Evolutionary conservation across 495 filamentous ascomycete species (phyloP).

Genomic region (Lasiosphaeria ovina): DNA sequence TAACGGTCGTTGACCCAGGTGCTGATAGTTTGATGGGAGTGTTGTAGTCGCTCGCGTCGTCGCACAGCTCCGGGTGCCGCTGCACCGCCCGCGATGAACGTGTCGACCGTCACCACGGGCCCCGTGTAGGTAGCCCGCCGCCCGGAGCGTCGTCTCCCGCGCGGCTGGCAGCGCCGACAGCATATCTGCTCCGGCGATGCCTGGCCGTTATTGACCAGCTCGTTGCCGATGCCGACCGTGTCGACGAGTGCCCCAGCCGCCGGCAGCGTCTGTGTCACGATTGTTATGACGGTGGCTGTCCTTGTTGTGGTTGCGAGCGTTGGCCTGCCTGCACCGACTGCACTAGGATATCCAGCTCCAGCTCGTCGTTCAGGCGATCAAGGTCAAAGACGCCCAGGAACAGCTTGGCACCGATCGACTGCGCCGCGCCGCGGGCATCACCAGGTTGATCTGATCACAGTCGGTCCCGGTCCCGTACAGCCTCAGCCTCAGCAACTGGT

Average conservation of each 20-base stretch:
- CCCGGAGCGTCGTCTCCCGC: constrained; percentile 53
- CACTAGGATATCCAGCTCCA: constrained; percentile 56
- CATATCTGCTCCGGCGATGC: constrained; percentile 51
- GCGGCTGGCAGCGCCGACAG: constrained; percentile 55
- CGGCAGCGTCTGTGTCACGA: neutral
- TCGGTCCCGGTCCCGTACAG: constrained; percentile 83
- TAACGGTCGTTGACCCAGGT: no score
- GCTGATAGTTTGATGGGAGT: no score
- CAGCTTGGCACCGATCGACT: constrained; percentile 58
- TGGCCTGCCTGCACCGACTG: constrained; percentile 35
- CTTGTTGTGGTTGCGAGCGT: neutral
- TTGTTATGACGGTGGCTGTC: no score
- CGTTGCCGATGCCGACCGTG: constrained; percentile 77
- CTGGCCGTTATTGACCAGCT: constrained; percentile 66
- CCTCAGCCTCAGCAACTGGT: constrained; percentile 63
- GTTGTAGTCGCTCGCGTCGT: constrained; percentile 70
- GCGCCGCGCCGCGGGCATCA: constrained; percentile 59
- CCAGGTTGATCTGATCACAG: constrained; percentile 66
- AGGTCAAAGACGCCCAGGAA: constrained; percentile 74
- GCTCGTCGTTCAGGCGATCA: constrained; percentile 50
- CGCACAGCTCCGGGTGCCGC: constrained; percentile 66
- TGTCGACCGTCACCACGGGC: constrained; percentile 77
- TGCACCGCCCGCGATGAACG: constrained; percentile 64
- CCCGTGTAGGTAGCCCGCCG: constrained; percentile 67
- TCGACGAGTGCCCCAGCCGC: constrained; percentile 53